Evolutionary conservation across 768 basidiomycete species (phyloP).

Genomic region (Russula emetica): DNA sequence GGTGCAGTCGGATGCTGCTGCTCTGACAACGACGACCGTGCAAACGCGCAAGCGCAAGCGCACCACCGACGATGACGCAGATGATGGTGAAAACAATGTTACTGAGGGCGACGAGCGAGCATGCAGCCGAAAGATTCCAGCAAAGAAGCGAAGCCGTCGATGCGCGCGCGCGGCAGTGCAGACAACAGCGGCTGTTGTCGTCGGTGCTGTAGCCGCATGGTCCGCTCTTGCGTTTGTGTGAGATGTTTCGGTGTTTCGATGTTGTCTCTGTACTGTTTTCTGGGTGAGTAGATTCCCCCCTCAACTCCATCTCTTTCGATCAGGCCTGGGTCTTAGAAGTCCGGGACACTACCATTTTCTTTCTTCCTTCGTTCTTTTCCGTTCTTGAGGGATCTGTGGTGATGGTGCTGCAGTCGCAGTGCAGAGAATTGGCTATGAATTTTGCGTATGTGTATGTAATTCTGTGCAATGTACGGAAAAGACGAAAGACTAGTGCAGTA

Average conservation of each 20-base stretch:
- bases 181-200: conserved; percentile 56
- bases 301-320: not conserved
- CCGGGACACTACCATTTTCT: conserved; percentile 1
- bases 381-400: not conserved
- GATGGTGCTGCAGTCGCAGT: not conserved
- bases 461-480: conserved; percentile 12
- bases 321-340: not conserved
- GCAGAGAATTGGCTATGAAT: conserved; percentile 10
- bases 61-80: conserved; percentile 35
- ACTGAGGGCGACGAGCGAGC: conserved; percentile 8
- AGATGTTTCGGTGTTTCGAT: not conserved
- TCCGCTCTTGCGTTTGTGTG: conserved; percentile 51
- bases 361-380: not conserved
- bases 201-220: conserved; percentile 73
- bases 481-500: conserved; percentile 1
- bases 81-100: conserved; percentile 6
- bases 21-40: not conserved
- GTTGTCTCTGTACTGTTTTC: not conserved
- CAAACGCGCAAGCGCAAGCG: conserved; percentile 35
- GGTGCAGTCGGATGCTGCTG: conserved; percentile 32
- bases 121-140: conserved; percentile 13
- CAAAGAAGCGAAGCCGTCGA: conserved; percentile 39
- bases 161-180: conserved; percentile 46
- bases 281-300: conserved; percentile 3
- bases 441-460: conserved; percentile 23